Evolutionary conservation across 305 asterid genomes (phyloP).

Genomic region (Plantago coronopus): DNA sequence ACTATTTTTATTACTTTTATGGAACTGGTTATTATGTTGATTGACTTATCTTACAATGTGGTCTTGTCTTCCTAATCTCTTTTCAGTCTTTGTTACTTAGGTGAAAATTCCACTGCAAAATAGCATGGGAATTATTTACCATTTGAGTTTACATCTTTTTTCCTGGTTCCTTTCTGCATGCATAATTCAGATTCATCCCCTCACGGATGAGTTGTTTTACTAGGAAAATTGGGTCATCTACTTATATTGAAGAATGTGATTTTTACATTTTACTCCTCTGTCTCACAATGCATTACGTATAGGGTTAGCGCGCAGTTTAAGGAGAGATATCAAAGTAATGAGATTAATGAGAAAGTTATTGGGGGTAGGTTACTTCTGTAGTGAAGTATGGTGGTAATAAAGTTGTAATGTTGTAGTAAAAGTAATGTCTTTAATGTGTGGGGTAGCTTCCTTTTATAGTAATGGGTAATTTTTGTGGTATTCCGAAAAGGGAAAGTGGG

Average conservation of each 20-base stretch:
- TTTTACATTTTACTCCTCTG: slow-evolving; percentile 2
- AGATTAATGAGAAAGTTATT: too few species aligned
- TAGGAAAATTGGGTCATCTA: background rate
- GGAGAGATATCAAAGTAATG: too few species aligned
- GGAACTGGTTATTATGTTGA: background rate
- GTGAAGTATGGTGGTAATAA: too few species aligned
- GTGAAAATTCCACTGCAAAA: background rate
- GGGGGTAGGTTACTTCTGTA: too few species aligned
- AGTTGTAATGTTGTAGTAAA: too few species aligned
- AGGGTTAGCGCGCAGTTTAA: too few species aligned
- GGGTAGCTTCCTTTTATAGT: too few species aligned
- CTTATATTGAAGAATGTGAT: background rate
- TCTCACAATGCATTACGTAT: too few species aligned
- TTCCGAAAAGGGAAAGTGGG: too few species aligned
- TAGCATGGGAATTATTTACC: background rate
- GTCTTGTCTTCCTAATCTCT: background rate
- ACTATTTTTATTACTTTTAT: background rate
- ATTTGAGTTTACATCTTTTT: background rate
- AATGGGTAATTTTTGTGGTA: too few species aligned
- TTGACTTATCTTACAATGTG: background rate
- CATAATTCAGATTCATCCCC: background rate
- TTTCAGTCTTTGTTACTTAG: slow-evolving; percentile 2
- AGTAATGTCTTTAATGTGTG: too few species aligned
- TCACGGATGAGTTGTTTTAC: background rate
- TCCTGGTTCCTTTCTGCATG: background rate